These are phyloP conservation scores for Emergomyces africanus DNA, from an alignment of 2,329 filamentous ascomycete species.

Conservation along the genomic window DNA sequence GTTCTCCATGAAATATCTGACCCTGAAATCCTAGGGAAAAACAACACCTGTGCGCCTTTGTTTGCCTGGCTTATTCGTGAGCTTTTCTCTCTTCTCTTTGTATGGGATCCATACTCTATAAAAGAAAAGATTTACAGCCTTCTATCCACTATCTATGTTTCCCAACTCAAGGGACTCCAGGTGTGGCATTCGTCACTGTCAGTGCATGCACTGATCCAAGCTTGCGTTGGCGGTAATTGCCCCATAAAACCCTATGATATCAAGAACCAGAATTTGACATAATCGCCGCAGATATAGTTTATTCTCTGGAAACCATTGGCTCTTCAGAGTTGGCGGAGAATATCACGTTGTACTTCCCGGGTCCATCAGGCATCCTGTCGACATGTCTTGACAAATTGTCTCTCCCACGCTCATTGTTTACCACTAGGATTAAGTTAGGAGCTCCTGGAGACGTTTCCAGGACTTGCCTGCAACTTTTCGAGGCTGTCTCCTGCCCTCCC, in stretches of 20 bases:
- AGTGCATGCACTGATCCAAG: conserved; percentile 21
- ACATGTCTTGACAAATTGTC: conserved; percentile 20
- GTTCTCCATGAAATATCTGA: conserved; percentile 54
- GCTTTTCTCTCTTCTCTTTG: conserved; percentile 36
- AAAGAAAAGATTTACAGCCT: conserved; percentile 26
- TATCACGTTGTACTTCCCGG: conserved; percentile 16
- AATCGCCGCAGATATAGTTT: conserved; percentile 30
- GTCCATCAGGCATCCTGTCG: conserved; percentile 15
- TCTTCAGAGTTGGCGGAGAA: conserved; percentile 4
- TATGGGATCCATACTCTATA: conserved; percentile 29
- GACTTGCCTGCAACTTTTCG: conserved; percentile 19
- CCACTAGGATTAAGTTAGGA: conserved; percentile 16
- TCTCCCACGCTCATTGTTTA: conserved; percentile 19
- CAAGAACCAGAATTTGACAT: conserved; percentile 1
- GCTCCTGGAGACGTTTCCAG: conserved; percentile 16
- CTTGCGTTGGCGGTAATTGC: conserved; percentile 25
- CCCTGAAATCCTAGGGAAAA: conserved; percentile 43
- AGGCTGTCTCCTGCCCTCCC: conserved; percentile 16
- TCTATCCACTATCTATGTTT: conserved; percentile 21
- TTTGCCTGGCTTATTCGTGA: conserved; percentile 43
- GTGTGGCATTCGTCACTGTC: conserved; percentile 18
- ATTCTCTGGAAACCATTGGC: conserved; percentile 26
- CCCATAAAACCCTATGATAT: not conserved
- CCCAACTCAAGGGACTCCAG: conserved; percentile 22
- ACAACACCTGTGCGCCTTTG: conserved; percentile 34